Evolutionary conservation across 768 basidiomycete genomes (phyloP).

Genomic region (Hydnomerulius pinastri): DNA sequence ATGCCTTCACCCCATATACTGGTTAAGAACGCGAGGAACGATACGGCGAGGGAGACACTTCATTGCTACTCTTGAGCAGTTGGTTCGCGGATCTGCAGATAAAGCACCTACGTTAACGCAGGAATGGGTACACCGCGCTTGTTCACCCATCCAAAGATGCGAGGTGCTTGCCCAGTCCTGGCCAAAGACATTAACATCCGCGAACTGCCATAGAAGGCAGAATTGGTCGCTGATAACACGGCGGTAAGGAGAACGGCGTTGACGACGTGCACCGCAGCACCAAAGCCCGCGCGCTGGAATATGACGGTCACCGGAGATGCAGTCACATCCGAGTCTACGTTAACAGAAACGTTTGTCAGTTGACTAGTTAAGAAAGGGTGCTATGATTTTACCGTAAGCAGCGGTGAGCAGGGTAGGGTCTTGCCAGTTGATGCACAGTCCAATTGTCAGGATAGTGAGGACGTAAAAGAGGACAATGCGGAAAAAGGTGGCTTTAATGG

Average conservation of each 20-base stretch:
- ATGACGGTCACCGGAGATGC: conserved; percentile 67
- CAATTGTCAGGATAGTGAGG: conserved; percentile 64
- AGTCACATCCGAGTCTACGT: conserved; percentile 47
- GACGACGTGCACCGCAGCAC: conserved; percentile 60
- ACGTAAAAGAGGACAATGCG: conserved; percentile 67
- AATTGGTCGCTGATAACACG: conserved; percentile 64
- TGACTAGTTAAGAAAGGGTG: not conserved
- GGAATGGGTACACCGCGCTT: conserved; percentile 63
- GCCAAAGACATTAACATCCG: conserved; percentile 64
- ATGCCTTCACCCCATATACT: conserved; percentile 59
- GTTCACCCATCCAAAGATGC: conserved; percentile 64
- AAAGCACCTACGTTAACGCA: conserved; percentile 46
- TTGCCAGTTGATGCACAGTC: conserved; percentile 61
- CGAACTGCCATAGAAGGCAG: conserved; percentile 67
- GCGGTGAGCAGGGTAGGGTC: conserved; percentile 54
- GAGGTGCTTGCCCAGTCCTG: conserved; percentile 63
- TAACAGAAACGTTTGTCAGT: not conserved
- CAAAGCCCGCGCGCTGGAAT: conserved; percentile 62
- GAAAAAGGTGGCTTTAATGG: conserved; percentile 69
- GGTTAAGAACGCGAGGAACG: conserved; percentile 54
- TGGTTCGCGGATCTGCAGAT: conserved; percentile 21
- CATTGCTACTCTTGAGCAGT: not conserved
- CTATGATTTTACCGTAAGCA: conserved; percentile 38
- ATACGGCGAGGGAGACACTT: conserved; percentile 50
- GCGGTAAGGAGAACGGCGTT: conserved; percentile 70